These are phyloP conservation scores for Cytospora chrysosperma DNA, from an alignment of 2,329 filamentous ascomycete genomes.

Conservation along the genomic window DNA sequence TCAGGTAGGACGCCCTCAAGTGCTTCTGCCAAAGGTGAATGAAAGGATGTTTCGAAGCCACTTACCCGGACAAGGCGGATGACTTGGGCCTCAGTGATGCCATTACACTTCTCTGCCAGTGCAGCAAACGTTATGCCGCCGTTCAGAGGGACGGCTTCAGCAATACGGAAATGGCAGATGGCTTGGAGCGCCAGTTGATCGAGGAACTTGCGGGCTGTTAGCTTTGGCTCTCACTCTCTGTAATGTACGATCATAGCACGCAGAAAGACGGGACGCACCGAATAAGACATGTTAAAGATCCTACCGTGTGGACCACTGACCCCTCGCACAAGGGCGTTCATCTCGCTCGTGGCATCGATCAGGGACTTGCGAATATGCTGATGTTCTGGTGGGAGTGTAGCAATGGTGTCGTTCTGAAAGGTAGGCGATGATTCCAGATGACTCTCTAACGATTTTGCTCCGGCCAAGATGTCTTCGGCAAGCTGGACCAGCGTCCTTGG, in stretches of 20 bases:
- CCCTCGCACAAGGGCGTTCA: neutral
- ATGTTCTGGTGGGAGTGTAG: neutral
- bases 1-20: too few relatives aligned
- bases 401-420: neutral
- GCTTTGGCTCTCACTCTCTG: neutral
- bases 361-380: constrained; percentile 1
- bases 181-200: neutral
- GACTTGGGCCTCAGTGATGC: neutral
- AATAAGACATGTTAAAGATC: constrained; percentile 3
- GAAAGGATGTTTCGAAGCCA: neutral
- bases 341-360: neutral
- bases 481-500: neutral
- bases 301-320: neutral
- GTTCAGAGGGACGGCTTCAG: neutral
- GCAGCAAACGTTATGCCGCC: neutral
- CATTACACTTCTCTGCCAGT: neutral
- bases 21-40: too few relatives aligned
- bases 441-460: neutral
- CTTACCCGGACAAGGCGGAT: neutral
- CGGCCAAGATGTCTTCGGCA: neutral
- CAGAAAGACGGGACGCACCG: neutral
- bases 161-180: neutral
- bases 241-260: neutral
- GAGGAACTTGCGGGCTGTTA: neutral
- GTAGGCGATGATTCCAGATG: neutral